Evolutionary conservation across 768 basidiomycete species (phyloP), one percentile per base, ranked within the genome.

Genomic region (Russula virescens): DNA sequence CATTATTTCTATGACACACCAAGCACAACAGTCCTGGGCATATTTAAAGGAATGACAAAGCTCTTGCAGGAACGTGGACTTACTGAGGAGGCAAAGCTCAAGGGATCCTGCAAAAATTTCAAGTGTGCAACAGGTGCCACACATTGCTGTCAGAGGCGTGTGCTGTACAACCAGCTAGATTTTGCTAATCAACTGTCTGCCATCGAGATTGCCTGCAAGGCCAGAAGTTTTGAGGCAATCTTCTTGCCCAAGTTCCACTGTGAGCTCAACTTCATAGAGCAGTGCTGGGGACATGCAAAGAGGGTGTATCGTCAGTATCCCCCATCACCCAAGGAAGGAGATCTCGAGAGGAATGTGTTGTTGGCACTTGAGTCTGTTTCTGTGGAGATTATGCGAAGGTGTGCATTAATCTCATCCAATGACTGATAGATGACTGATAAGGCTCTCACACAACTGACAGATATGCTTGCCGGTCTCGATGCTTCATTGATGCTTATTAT

Each of bases 211-310:
- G 0, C 13, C 13, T 23, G 21, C 21, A 23, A 25, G 7, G 2
- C 5, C 0, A n/a, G 5, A 0, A 23, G 52, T 0, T 52, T 21
- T 14, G 7, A 8, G 9, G 9, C 38, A 1, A 1, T 21, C 1
- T 52, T 52, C 7, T 11, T 52, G 5, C 51, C 51, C 1, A 52
- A 21, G 13, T 52, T 52, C 11, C 51, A 53, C 52, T 53, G n/a
- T n/a, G n/a, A n/a, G n/a, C n/a, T n/a, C n/a, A n/a, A n/a, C n/a
- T n/a, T n/a, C n/a, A n/a, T n/a, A 13, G 34, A 48, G 25, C 47
- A 48, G 25, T 48, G 47, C 4, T 48, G 47, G 47, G 47, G 47
- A 2, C 26, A 53, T 40, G 35, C 52, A 40, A 53, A 53, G 21
- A 10, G 14, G 5, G 34, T 35, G 5, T 35, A 35, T 35, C 8